Evolutionary conservation across 2,329 filamentous ascomycete genomes (phyloP), one percentile per base, ranked within the genome.

Genomic region (Leptodontidium sp.): DNA sequence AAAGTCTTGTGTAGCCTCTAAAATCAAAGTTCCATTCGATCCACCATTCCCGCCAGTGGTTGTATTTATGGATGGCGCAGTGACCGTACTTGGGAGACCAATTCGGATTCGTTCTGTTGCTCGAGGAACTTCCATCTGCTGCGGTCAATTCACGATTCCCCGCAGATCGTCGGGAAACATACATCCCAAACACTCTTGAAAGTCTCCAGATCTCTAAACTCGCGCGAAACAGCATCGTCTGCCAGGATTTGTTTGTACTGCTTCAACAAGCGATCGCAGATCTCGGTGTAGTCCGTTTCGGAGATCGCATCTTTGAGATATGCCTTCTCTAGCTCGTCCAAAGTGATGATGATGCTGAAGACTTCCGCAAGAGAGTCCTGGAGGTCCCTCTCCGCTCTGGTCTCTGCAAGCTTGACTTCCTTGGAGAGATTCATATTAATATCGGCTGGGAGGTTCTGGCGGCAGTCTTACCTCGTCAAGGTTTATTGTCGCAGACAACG

Each of bases 281-380:
- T 97, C 78, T 98, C 96, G 1, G 94, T 97, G 80, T 99, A 99
- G 77, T 98, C 95, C 64, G 87, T 86, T 81, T 98, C 96, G 6
- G 92, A 88, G 62, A 99, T 91, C 26, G 94, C 95, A 84, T 99
- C 96, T 78, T 97, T 97, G 49, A 99, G 88, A 78, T 97, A 99
- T 0, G 95, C 97, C 80, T 97, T 97, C 78, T 99, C 96, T 1
- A 99, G 87, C 72, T 97, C 94, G 78, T 99, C 96, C 2, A 99
- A 85, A 0, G 96, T 98, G 70, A 98, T 88, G 47, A 99, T 95
- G 74, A 99, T 98, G 82, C 94, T 97, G 82, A 98, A 99, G 29
- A 99, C 90, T 81, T 99, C 96, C 66, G 95, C 96, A 15, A 99
- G 88, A 1, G 96, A 98, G 78, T 98, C 96, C 80, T 98, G 93